These are phyloP conservation scores for Boletus sp. DNA, from an alignment of 768 basidiomycete species.

Conservation along the genomic window DNA sequence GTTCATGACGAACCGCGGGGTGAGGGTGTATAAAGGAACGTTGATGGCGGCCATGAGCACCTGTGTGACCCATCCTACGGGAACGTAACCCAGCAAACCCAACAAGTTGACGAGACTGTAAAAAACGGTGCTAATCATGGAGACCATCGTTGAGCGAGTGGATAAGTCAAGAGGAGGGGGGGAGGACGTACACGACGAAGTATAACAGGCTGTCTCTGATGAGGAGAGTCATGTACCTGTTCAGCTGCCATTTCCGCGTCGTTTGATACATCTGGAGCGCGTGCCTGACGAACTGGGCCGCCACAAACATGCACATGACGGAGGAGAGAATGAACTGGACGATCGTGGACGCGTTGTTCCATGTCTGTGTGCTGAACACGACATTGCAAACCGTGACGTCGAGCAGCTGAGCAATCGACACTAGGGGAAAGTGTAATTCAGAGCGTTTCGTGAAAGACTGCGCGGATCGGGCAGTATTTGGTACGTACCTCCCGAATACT, in stretches of 20 bases:
- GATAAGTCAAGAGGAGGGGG: neutral
- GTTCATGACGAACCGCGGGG: neutral
- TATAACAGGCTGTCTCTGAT: neutral
- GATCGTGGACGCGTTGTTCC: neutral
- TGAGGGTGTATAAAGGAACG: neutral
- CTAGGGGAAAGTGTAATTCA: neutral
- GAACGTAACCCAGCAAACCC: neutral
- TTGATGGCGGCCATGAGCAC: neutral
- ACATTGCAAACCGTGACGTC: neutral
- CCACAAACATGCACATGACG: neutral
- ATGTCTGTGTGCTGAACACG: neutral
- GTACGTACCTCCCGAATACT: neutral
- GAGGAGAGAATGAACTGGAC: neutral
- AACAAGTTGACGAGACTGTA: neutral
- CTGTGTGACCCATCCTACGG: neutral
- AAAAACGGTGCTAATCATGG: neutral
- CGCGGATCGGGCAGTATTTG: too few species aligned
- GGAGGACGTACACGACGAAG: neutral
- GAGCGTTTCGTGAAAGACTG: too few species aligned
- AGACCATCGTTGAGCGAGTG: neutral
- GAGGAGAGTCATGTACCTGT: neutral
- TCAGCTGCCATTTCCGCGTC: neutral
- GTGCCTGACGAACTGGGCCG: neutral
- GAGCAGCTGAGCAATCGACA: neutral
- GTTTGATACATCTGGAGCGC: neutral